Percentiles rank a stretch among this genome's conserved stretches.
phyloP scores from a whole-genome alignment of 352 stramenopile species.

The Phytophthora gonapodyides region DNA sequence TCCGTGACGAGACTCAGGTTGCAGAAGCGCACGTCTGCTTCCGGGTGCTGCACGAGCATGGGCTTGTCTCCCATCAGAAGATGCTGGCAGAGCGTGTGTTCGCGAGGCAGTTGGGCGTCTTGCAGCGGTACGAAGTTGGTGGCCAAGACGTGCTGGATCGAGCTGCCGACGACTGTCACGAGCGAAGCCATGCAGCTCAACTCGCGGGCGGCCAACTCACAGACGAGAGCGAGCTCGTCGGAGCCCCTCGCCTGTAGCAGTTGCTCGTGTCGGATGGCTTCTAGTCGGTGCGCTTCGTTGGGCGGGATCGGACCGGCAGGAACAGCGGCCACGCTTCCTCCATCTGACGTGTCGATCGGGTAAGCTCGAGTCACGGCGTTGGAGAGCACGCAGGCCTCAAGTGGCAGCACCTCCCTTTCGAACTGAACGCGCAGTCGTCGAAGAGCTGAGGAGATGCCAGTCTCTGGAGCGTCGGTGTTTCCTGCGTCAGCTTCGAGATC shows the following conservation, averaged over 20 bases:
- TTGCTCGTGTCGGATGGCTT: constrained; percentile 38
- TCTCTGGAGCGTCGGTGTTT: background rate
- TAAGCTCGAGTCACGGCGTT: constrained; percentile 40
- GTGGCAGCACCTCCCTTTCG: constrained; percentile 24
- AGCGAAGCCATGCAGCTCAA: constrained; percentile 43
- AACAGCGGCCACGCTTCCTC: constrained; percentile 13
- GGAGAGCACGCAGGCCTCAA: constrained; percentile 36
- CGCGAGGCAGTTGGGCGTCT: constrained; percentile 30
- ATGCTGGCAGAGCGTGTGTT: constrained; percentile 55
- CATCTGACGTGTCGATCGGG: constrained; percentile 24
- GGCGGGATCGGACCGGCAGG: constrained; percentile 32
- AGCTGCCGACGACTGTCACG: constrained; percentile 47
- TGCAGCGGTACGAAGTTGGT: constrained; percentile 35
- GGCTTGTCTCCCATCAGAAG: constrained; percentile 52
- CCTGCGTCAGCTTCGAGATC: constrained; percentile 2
- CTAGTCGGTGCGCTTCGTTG: constrained; percentile 41
- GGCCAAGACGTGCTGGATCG: constrained; percentile 42
- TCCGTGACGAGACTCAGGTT: constrained; percentile 35
- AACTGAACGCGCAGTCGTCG: constrained; percentile 25
- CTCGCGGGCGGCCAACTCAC: constrained; percentile 42
- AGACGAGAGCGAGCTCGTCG: constrained; percentile 45
- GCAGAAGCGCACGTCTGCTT: constrained; percentile 59
- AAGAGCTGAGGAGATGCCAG: constrained; percentile 2
- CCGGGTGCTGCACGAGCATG: constrained; percentile 54
- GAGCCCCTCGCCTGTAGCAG: constrained; percentile 26